Evolutionary conservation across 106 monocot genomes (phyloP).

Genomic region (Amphibolis antarctica): DNA sequence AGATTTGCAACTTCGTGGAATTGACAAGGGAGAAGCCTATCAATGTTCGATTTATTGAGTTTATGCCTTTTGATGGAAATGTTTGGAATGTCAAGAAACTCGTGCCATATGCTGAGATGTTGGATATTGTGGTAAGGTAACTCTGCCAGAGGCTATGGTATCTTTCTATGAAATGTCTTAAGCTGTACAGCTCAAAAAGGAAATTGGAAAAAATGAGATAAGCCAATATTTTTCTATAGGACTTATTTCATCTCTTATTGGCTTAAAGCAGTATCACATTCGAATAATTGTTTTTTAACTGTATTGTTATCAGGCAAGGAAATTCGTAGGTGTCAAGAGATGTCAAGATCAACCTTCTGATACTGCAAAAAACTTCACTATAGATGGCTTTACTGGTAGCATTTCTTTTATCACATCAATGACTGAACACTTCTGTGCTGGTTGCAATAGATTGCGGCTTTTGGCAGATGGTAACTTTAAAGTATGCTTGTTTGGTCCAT

Average conservation of each 20-base stretch:
- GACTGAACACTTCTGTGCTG: constrained; percentile 94
- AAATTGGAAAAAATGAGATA: too few relatives aligned
- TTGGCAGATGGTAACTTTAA: constrained; percentile 99
- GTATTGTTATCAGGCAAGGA: constrained; percentile 26
- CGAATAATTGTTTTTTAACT: neutral
- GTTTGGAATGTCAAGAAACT: constrained; percentile 94
- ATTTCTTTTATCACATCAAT: constrained; percentile 97
- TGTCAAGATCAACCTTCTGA: constrained; percentile 65
- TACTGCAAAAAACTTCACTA: constrained; percentile 83
- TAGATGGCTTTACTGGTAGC: constrained; percentile 79
- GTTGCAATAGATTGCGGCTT: constrained; percentile 91
- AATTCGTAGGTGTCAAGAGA: constrained; percentile 46
- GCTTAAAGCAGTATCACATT: neutral
- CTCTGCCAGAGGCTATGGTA: constrained; percentile 9
- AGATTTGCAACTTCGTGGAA: constrained; percentile 91
- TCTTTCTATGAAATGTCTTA: neutral
- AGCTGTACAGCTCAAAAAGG: too few relatives aligned
- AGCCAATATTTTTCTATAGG: too few relatives aligned
- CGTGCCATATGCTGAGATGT: constrained; percentile 89
- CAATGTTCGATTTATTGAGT: constrained; percentile 98
- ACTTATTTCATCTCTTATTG: neutral
- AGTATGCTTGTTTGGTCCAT: constrained; percentile 96
- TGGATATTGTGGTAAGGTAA: constrained; percentile 99
- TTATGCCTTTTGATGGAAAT: constrained; percentile 99
- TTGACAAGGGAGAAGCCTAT: constrained; percentile 74